Base-by-base conservation (phyloP, 805 yeast species). In the Ogataea angusta region DNA sequence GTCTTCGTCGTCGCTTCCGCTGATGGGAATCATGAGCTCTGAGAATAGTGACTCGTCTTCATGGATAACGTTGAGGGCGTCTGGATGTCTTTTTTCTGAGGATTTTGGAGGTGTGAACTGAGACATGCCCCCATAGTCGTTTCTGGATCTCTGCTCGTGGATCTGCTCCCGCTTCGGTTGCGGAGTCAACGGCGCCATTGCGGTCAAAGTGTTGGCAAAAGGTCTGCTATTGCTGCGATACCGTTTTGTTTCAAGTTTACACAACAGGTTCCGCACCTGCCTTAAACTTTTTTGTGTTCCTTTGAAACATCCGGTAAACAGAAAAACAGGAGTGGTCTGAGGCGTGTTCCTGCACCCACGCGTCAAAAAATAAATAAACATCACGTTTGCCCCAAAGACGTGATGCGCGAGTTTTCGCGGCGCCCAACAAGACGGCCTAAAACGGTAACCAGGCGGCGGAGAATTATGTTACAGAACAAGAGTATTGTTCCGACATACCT, bases 101-200 rank as follows among this genome's bases (percentile, higher is more conserved):
- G 51, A 47, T 15, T 35, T 46, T 3, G 55, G 51, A 19, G 53
- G 53, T 2, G 53, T 47, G 37, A 36, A 44, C 21, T 26, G 26
- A 23, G 30, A 29, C 9, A 25, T 24, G 13, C 36, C n/a, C 3
- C 27, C 32, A 17, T 21, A 26, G 15, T 19, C 36, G 30, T 17
- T 22, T 19, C 13, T 33, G 6, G 36, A 33, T 13, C 26, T 24
- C 5, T 27, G 16, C n/a, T 14, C 29, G 7, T 12, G 37, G 16
- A 17, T 6, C 29, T 13, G 18, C 34, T 40, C 43, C n/a, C 17
- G n/a, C 19, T 38, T 32, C 10, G 46, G 31, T 10, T 36, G 43
- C 13, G 51, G 46, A 18, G 44, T 43, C 41, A 36, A 16, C 23
- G 47, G 45, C 13, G 36, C 32, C 41, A 36, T 40, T 8, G 13